Conservation (phyloP, 116 monocot species). For the Zostera marina region DNA sequence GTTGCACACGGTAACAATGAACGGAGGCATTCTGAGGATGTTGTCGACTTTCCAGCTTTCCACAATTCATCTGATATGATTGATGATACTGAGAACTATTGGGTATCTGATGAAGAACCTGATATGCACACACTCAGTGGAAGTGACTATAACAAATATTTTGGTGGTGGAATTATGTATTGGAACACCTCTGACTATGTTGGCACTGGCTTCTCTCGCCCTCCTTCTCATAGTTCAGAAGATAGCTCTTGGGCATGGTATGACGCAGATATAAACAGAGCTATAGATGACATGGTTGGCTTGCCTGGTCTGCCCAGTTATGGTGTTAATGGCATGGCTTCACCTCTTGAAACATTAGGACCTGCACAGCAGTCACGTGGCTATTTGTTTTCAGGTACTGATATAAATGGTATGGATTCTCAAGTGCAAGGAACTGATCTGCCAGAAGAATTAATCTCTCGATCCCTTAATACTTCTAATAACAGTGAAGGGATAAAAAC, state of each 20-base stretch:
- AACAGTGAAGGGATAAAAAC: conserved; percentile 47
- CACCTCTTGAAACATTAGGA: conserved; percentile 52
- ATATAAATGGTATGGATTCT: conserved; percentile 23
- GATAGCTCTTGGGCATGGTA: conserved; percentile 95
- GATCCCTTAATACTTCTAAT: conserved; percentile 22
- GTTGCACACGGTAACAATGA: conserved; percentile 31
- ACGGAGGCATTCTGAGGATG: conserved; percentile 28
- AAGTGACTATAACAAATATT: conserved; percentile 81
- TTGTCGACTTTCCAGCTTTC: conserved; percentile 29
- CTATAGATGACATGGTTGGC: conserved; percentile 93
- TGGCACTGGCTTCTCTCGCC: conserved; percentile 67
- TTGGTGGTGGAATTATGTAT: conserved; percentile 99
- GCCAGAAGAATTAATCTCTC: conserved; percentile 33
- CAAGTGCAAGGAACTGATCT: conserved; percentile 22
- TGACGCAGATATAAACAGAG: conserved; percentile 84
- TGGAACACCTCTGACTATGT: conserved; percentile 90
- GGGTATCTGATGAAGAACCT: conserved; percentile 86
- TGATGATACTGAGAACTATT: conserved; percentile 78
- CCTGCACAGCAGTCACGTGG: conserved; percentile 33
- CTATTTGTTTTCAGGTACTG: conserved; percentile 42
- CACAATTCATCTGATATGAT: conserved; percentile 38
- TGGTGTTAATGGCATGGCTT: conserved; percentile 39
- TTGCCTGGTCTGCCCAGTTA: conserved; percentile 28
- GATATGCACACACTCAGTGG: conserved; percentile 41
- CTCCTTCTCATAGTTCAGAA: conserved; percentile 95